Percentiles rank a stretch among this genome's conserved stretches.
These are phyloP conservation scores for Austropuccinia psidii DNA, from an alignment of 1,284 basidiomycete genomes.

Conservation along the genomic window DNA sequence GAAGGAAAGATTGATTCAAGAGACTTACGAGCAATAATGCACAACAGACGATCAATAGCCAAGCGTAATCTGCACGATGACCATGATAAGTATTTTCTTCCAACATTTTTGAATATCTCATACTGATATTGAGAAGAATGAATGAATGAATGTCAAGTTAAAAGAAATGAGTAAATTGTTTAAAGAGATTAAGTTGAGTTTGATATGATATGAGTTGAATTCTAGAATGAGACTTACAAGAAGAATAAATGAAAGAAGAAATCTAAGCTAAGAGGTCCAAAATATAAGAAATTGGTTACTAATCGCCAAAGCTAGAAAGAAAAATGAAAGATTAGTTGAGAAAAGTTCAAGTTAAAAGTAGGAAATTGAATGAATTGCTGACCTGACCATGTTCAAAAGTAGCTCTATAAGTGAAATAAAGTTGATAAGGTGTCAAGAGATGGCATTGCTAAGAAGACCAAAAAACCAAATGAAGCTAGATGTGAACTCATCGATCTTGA, in stretches of 20 bases:
- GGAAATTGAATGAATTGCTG: not conserved
- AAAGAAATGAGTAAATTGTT: not conserved
- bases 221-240: constrained; percentile 52
- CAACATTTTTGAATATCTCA: constrained; percentile 90
- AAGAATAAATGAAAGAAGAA: constrained; percentile 96
- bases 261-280: constrained; percentile 85
- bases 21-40: constrained; percentile 21
- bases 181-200: not conserved
- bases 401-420: constrained; percentile 35
- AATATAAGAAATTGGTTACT: constrained; percentile 89
- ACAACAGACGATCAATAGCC: constrained; percentile 58
- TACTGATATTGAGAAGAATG: constrained; percentile 46
- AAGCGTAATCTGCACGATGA: constrained; percentile 82
- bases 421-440: constrained; percentile 32
- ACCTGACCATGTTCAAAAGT: constrained; percentile 36
- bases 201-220: not conserved
- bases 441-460: constrained; percentile 24
- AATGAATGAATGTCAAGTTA: not conserved
- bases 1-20: not conserved
- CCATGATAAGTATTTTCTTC: constrained; percentile 93
- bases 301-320: constrained; percentile 68
- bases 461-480: not conserved
- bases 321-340: not conserved
- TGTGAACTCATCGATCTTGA: not conserved
- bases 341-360: not conserved